Percentiles rank a stretch among this genome's conserved stretches.
Conservation (phyloP, 2,329 filamentous ascomycete species). For the Fusarium nematophilum region DNA sequence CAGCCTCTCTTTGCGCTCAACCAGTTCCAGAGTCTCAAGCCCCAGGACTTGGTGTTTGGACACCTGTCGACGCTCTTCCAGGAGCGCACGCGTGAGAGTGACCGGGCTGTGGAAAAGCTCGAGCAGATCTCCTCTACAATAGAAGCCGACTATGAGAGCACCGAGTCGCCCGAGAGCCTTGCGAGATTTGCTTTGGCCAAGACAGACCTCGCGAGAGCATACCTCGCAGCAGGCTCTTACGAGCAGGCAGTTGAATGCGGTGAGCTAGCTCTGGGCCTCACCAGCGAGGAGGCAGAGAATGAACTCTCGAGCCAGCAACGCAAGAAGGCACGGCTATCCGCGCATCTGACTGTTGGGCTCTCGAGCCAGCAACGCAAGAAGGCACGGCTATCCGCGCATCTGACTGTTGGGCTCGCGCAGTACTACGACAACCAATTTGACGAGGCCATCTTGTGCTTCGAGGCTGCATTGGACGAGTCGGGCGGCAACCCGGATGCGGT, state of each 20-base stretch:
- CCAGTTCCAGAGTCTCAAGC: constrained; percentile 79
- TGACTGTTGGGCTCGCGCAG: constrained; percentile 86
- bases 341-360: constrained; percentile 85
- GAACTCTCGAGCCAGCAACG: constrained; percentile 75
- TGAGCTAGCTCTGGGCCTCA: constrained; percentile 82
- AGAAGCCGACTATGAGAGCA: constrained; percentile 85
- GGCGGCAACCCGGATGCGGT: constrained; percentile 82
- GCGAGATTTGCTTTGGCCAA: constrained; percentile 84
- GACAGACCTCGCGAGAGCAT: constrained; percentile 85
- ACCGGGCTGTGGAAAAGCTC: constrained; percentile 71
- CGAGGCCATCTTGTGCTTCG: constrained; percentile 82
- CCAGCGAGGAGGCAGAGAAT: constrained; percentile 75
- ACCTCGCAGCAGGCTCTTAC: constrained; percentile 76
- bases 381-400: constrained; percentile 82
- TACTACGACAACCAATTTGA: constrained; percentile 76
- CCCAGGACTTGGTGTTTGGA: constrained; percentile 76
- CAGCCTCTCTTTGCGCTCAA: constrained; percentile 90
- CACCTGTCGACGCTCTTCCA: constrained; percentile 85
- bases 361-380: constrained; percentile 73
- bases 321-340: constrained; percentile 79
- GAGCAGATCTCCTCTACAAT: constrained; percentile 74
- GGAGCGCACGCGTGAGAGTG: constrained; percentile 80
- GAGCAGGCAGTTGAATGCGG: constrained; percentile 80
- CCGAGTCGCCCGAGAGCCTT: constrained; percentile 80
- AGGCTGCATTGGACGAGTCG: constrained; percentile 81